phyloP scores from a whole-genome alignment of 179 eudicot genomes.

The Spergularia azorica region DNA sequence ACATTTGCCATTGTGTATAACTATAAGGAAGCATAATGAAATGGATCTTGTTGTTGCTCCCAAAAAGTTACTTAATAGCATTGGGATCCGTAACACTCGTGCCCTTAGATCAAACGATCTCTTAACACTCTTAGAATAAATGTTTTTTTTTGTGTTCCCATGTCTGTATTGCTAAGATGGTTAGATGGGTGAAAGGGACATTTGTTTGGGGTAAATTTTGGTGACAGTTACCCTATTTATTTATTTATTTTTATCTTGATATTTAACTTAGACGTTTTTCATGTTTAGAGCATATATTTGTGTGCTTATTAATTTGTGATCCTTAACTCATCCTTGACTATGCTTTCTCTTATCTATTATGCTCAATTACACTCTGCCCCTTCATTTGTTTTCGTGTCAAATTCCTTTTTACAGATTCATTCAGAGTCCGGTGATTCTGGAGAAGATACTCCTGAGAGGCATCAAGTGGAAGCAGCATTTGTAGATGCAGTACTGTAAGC shows the following conservation, averaged over 20 bases:
- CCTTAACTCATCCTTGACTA: neutral
- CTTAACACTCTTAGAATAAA: neutral
- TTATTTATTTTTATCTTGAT: neutral
- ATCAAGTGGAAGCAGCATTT: constrained; percentile 91
- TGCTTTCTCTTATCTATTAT: neutral
- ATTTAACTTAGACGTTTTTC: neutral
- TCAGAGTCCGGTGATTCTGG: constrained; percentile 55
- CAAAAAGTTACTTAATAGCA: neutral
- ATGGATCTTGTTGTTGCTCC: constrained; percentile 1
- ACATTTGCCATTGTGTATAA: constrained; percentile 1
- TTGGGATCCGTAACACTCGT: neutral
- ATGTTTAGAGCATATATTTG: neutral
- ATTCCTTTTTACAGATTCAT: constrained; percentile 29
- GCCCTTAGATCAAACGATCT: neutral
- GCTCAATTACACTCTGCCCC: neutral
- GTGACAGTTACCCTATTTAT: neutral
- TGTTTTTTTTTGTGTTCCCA: constrained; percentile 1
- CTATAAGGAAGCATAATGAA: neutral
- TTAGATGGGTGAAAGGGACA: neutral
- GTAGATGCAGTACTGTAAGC: constrained; percentile 83
- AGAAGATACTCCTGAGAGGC: constrained; percentile 71
- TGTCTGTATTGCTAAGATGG: neutral
- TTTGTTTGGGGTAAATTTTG: constrained; percentile 1
- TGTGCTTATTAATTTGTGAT: neutral
- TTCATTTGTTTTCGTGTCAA: constrained; percentile 28